Base-by-base conservation (phyloP, 345 rosid species). In the Pelargonium nanum region DNA sequence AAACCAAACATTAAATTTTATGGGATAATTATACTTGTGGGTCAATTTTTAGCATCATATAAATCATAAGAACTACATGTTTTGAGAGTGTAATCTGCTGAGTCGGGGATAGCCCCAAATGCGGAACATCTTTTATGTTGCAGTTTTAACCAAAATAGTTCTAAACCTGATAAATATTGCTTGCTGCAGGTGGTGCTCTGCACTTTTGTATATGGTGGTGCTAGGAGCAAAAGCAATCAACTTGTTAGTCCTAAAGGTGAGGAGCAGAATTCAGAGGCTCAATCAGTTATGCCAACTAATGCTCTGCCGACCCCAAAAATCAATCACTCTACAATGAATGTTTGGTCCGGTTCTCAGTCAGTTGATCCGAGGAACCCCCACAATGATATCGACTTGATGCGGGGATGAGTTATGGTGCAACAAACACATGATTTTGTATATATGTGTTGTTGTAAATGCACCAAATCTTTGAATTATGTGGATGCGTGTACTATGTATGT, bases 311-410 rank as follows among this genome's bases (percentile, higher is more conserved):
- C 77, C 8, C 93, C 76, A 57, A 67, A 67, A 60, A 84, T 75
- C 68, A 70, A 76, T 26, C 75, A 84, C 26, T 67, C 88, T 21
- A 56, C 81, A 24, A 68, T 79, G 70, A 76, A 76, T 1, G 66
- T 72, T 30, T 93, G 99, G 97, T 78, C 86, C 0, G 81, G 80
- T 57, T 69, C 84, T 20, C 84, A 85, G 55, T 72, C 85, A 21
- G 69, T 77, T 62, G 95, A 83, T 74, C 60, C 79, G 83, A 89
- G 89, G 71, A 84, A 75, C 67, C 84, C 82, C 50, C 97, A 80
- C 77, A 77, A 76, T n/a, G 94, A 81, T 74, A 87, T 89, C 72
- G 96, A 93, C 80, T 79, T 93, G 83, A 87, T 75, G 16, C 83
- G 87, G 17, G 96, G 99, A 74, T 89, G 85, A 87, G 62, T 22